A percentile compares a stretch with the other conserved stretches of the same genome.
Conservation (phyloP, 2,329 filamentous ascomycete genomes). For the Ceratocystis eucalypticola region DNA sequence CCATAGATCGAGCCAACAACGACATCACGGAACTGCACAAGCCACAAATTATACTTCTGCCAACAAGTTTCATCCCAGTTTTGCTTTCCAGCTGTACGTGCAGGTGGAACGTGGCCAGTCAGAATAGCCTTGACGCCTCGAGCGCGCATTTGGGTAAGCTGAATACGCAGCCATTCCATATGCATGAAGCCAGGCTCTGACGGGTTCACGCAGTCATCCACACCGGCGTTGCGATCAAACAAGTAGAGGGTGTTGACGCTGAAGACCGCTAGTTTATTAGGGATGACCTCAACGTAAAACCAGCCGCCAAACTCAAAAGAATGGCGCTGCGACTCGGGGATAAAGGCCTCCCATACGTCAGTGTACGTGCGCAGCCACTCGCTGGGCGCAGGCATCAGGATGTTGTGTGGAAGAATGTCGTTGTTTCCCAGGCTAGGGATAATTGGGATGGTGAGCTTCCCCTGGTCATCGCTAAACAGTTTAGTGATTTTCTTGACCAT, state of each 20-base stretch:
- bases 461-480: conserved; percentile 50
- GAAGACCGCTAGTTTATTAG: conserved; percentile 71
- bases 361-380: conserved; percentile 67
- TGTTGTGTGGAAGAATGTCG: conserved; percentile 93
- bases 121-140: conserved; percentile 88
- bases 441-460: conserved; percentile 56
- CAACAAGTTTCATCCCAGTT: conserved; percentile 96
- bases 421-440: conserved; percentile 93
- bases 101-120: conserved; percentile 87
- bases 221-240: conserved; percentile 82
- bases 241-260: conserved; percentile 96
- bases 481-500: conserved; percentile 65
- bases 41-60: conserved; percentile 92
- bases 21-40: conserved; percentile 81
- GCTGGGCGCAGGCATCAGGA: conserved; percentile 74
- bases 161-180: conserved; percentile 87
- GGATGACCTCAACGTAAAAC: conserved; percentile 89
- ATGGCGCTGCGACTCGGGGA: conserved; percentile 84
- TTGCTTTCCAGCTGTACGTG: conserved; percentile 68
- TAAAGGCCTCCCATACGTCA: conserved; percentile 71
- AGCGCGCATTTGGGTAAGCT: conserved; percentile 68
- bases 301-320: conserved; percentile 85
- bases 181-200: conserved; percentile 85
- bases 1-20: conserved; percentile 68
- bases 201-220: conserved; percentile 71